Evolutionary conservation across 768 basidiomycete genomes (phyloP).

Genomic region (Boletales sp.): DNA sequence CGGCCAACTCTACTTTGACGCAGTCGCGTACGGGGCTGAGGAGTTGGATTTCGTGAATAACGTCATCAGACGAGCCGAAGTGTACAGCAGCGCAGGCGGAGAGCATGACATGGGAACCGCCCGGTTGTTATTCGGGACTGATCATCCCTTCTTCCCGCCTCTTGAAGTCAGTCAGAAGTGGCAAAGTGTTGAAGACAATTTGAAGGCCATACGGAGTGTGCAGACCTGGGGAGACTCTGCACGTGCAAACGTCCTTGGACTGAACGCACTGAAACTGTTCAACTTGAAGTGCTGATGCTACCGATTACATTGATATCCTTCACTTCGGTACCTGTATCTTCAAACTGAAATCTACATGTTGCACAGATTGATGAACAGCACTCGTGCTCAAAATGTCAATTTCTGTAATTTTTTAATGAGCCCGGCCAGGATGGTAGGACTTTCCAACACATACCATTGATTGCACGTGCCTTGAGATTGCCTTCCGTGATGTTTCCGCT

Average conservation of each 20-base stretch:
- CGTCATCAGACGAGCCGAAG: slow-evolving; percentile 56
- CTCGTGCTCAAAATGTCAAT: slow-evolving; percentile 95
- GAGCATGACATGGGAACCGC: slow-evolving; percentile 41
- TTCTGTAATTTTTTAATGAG: slow-evolving; percentile 60
- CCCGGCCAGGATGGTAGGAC: neutral
- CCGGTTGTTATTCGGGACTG: slow-evolving; percentile 78
- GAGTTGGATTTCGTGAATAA: slow-evolving; percentile 79
- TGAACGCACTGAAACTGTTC: slow-evolving; percentile 74
- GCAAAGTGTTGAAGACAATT: slow-evolving; percentile 82
- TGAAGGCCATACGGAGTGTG: slow-evolving; percentile 63
- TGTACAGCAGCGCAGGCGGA: slow-evolving; percentile 38
- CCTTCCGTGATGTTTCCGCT: slow-evolving; percentile 93
- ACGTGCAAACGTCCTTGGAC: slow-evolving; percentile 62
- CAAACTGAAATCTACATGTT: slow-evolving; percentile 94
- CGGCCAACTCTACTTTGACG: slow-evolving; percentile 77
- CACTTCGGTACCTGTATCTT: slow-evolving; percentile 78
- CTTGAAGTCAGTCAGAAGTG: slow-evolving; percentile 65
- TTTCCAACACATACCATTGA: slow-evolving; percentile 58
- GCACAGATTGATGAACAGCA: slow-evolving; percentile 85
- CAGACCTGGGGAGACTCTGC: slow-evolving; percentile 44
- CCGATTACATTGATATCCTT: slow-evolving; percentile 4
- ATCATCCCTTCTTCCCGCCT: slow-evolving; percentile 91
- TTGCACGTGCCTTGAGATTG: slow-evolving; percentile 76
- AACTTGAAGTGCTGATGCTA: slow-evolving; percentile 36
- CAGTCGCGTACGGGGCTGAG: slow-evolving; percentile 85